phyloP scores from a whole-genome alignment of 2,329 filamentous ascomycete species.

The Chaetomium olivaceum region DNA sequence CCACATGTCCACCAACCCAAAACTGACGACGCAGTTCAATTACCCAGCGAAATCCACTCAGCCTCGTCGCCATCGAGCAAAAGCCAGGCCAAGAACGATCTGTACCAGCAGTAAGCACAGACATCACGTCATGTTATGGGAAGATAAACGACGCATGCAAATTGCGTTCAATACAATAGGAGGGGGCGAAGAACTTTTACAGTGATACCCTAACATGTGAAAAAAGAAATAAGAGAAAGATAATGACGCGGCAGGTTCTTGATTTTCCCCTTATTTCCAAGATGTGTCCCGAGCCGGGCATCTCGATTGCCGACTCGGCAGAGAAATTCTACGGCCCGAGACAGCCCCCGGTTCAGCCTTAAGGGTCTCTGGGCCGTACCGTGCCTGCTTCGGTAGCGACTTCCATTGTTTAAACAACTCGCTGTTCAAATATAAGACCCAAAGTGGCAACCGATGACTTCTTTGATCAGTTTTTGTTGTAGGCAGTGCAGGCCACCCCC shows the following conservation, averaged over 20 bases:
- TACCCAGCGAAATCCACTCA: too few relatives aligned
- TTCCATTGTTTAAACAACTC: not conserved
- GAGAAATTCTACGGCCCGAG: constrained; percentile 10
- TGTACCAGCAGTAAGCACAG: too few relatives aligned
- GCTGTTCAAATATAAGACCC: too few relatives aligned
- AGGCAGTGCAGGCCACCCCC: not conserved
- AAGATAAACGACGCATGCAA: too few relatives aligned
- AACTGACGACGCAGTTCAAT: too few relatives aligned
- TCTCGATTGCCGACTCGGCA: constrained; percentile 11
- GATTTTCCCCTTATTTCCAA: not conserved
- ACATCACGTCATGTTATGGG: too few relatives aligned
- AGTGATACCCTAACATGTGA: not conserved
- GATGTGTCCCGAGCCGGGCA: not conserved
- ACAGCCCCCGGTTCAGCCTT: not conserved
- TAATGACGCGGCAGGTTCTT: not conserved
- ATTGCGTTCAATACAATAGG: too few relatives aligned
- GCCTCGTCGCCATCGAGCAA: too few relatives aligned
- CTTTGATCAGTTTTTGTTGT: not conserved
- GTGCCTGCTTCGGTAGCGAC: too few relatives aligned
- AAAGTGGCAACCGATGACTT: not conserved
- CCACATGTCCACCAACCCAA: too few relatives aligned
- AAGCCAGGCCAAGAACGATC: too few relatives aligned
- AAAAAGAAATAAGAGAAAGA: not conserved
- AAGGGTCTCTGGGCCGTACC: not conserved
- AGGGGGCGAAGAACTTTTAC: not conserved